Evolutionary conservation across 2,329 filamentous ascomycete genomes (phyloP), one percentile per base, ranked within the genome.

Genomic region (Hymenoscyphus fraxineus): DNA sequence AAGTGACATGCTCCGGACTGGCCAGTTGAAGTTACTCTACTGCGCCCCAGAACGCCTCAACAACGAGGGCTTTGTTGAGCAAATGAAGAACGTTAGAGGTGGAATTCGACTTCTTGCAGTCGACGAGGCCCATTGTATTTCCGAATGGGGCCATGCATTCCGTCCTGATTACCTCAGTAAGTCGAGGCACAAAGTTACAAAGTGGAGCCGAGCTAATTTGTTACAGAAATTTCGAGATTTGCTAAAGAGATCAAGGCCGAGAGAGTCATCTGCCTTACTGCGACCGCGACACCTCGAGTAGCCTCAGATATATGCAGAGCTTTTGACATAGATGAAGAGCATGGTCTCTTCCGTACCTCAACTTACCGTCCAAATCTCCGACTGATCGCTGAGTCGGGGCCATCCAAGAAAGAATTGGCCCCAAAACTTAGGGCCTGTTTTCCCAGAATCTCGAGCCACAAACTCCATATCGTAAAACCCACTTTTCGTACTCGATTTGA

Each of bases 11-110:
- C 72, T 82, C 61, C 76, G 78, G 16, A 75, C 78, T 44, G 84
- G 82, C 0, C 73, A 78, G 13, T 70, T 87, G 7, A 81, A 83
- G 3, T 70, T 88, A 1, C 73, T 88, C 3, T 87, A 86, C 66
- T 85, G 83, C 61, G 82, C 85, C 0, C 85, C 85, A 0, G 85
- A 88, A 72, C 78, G 83, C 6, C 76, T 88, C 12, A 87, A 86
- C 69, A 87, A 87, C 63, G 84, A 87, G 69, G 81, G 80, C 0
- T 87, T 88, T 59, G 79, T 87, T 6, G 79, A 81, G 58, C 81
- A 77, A 16, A 84, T 87, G 73, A 83, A 82, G 55, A 73, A 79
- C 13, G 80, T 85, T 0, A 79, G 79, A 0, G 84, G 84, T 1
- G 84, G 84, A 6, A 78, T 87, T 1, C 80, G 85, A 2, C 74